Percentiles rank a stretch among this genome's conserved stretches.
Evolutionary conservation across 495 filamentous ascomycete species (phyloP).

Genomic region (Aspergillus avenaceus): DNA sequence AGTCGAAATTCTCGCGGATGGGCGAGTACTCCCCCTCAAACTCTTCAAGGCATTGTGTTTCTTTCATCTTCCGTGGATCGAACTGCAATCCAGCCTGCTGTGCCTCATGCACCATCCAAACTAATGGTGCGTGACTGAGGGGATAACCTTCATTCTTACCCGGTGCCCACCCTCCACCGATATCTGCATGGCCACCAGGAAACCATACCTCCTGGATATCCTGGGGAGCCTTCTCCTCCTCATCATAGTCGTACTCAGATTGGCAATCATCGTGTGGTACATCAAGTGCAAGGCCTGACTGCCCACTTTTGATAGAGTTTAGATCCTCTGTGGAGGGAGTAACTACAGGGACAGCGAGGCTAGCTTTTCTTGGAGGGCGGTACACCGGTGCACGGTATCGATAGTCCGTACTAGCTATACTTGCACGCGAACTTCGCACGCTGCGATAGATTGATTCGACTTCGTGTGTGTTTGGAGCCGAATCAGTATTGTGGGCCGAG

Average conservation of each 20-base stretch:
- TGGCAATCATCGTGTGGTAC: constrained; percentile 18
- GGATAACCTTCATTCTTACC: constrained; percentile 49
- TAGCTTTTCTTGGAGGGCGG: constrained; percentile 14
- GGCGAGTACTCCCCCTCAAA: constrained; percentile 40
- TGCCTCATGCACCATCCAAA: constrained; percentile 84
- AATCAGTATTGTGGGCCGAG: neutral
- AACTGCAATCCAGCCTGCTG: constrained; percentile 69
- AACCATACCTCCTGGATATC: constrained; percentile 87
- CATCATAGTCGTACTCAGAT: constrained; percentile 43
- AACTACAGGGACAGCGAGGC: constrained; percentile 27
- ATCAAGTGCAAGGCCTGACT: constrained; percentile 37
- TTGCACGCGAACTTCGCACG: constrained; percentile 23
- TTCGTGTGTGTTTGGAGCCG: too few species aligned
- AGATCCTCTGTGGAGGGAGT: constrained; percentile 29
- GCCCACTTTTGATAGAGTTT: constrained; percentile 33
- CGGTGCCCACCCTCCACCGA: constrained; percentile 80
- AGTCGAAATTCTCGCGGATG: constrained; percentile 38
- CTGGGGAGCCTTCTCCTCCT: constrained; percentile 58
- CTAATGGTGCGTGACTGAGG: constrained; percentile 69
- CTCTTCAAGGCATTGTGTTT: constrained; percentile 59
- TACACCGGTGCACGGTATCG: constrained; percentile 38
- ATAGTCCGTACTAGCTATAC: constrained; percentile 11
- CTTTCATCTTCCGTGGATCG: constrained; percentile 62
- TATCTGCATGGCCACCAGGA: constrained; percentile 74
- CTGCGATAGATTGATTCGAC: constrained; percentile 35